These are phyloP conservation scores for Mycosarcoma maydis DNA, from an alignment of 1,284 basidiomycete species.

Conservation along the genomic window DNA sequence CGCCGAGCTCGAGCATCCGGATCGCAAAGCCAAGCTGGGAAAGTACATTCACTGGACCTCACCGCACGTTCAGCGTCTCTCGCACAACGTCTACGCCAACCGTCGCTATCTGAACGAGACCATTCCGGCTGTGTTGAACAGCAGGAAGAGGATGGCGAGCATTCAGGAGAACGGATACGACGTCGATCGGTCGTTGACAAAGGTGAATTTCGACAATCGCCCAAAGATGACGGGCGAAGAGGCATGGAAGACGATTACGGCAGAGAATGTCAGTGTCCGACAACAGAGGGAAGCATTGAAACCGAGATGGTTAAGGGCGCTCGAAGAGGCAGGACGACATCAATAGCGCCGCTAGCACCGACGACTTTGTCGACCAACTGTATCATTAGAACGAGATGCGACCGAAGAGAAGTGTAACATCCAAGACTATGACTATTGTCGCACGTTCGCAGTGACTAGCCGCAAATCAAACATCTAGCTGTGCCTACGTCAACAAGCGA, in stretches of 20 bases:
- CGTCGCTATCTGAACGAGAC: slow-evolving; percentile 31
- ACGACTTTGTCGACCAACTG: too few species aligned
- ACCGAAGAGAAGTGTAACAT: too few species aligned
- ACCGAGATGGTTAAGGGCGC: slow-evolving; percentile 39
- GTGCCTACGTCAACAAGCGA: too few species aligned
- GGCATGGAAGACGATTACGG: slow-evolving; percentile 22
- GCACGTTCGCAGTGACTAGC: too few species aligned
- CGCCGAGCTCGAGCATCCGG: slow-evolving; percentile 31
- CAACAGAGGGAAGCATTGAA: slow-evolving; percentile 32
- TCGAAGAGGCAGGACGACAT: slow-evolving; percentile 9
- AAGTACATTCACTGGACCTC: slow-evolving; percentile 39
- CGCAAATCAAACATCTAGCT: too few species aligned
- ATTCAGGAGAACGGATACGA: slow-evolving; percentile 19
- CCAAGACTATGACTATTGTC: too few species aligned
- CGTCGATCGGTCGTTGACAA: slow-evolving; percentile 16
- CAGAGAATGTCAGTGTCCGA: slow-evolving; percentile 15
- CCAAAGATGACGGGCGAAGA: slow-evolving; percentile 16
- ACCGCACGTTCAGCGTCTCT: slow-evolving; percentile 36
- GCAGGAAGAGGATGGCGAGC: slow-evolving; percentile 27
- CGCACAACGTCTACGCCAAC: slow-evolving; percentile 35
- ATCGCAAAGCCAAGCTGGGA: slow-evolving; percentile 31
- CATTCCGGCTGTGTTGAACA: slow-evolving; percentile 25
- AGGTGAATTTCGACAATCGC: slow-evolving; percentile 10
- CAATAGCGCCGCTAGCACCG: too few species aligned
- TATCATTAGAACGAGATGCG: too few species aligned